Evolutionary conservation across 108 stramenopile species (phyloP).

Genomic region (Skeletonema grethae): DNA sequence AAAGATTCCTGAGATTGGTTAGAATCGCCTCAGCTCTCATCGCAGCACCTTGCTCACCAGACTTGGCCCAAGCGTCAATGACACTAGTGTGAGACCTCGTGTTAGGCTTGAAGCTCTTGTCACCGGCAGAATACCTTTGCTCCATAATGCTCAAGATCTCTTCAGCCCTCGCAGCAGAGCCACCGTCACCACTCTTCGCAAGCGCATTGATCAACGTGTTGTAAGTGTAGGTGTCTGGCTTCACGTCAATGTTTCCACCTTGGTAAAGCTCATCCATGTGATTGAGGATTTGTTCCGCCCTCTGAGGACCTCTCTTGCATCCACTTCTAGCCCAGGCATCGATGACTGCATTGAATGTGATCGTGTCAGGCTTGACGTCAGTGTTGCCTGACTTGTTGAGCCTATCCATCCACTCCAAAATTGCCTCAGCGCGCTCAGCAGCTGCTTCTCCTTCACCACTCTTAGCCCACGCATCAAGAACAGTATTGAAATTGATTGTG

Average conservation of each 20-base stretch:
- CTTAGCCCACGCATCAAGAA: slow-evolving; percentile 84
- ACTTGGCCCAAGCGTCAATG: slow-evolving; percentile 69
- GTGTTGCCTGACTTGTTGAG: slow-evolving; percentile 68
- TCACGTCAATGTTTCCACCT: slow-evolving; percentile 76
- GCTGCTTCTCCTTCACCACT: slow-evolving; percentile 77
- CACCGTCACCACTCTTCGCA: slow-evolving; percentile 55
- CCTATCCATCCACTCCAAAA: slow-evolving; percentile 88
- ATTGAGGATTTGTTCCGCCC: slow-evolving; percentile 86
- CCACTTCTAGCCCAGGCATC: slow-evolving; percentile 87
- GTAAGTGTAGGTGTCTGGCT: slow-evolving; percentile 87
- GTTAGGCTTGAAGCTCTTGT: slow-evolving; percentile 57
- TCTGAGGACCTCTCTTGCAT: slow-evolving; percentile 74
- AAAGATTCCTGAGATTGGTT: slow-evolving; percentile 40
- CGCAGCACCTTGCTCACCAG: slow-evolving; percentile 55
- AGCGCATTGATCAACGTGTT: slow-evolving; percentile 74
- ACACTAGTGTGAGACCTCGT: slow-evolving; percentile 56
- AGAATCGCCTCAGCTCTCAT: slow-evolving; percentile 65
- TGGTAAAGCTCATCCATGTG: slow-evolving; percentile 89
- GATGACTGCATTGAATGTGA: slow-evolving; percentile 81
- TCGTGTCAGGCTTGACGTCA: slow-evolving; percentile 75
- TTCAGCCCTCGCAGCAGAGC: slow-evolving; percentile 58
- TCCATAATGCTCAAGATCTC: slow-evolving; percentile 57
- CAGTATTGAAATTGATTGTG: slow-evolving; percentile 88
- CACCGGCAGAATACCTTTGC: slow-evolving; percentile 43
- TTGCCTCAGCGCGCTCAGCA: slow-evolving; percentile 83